Percentiles rank a stretch among this genome's conserved stretches.
phyloP scores from a whole-genome alignment of 23 red algal genomes.

The Gracilariopsis chorda region DNA sequence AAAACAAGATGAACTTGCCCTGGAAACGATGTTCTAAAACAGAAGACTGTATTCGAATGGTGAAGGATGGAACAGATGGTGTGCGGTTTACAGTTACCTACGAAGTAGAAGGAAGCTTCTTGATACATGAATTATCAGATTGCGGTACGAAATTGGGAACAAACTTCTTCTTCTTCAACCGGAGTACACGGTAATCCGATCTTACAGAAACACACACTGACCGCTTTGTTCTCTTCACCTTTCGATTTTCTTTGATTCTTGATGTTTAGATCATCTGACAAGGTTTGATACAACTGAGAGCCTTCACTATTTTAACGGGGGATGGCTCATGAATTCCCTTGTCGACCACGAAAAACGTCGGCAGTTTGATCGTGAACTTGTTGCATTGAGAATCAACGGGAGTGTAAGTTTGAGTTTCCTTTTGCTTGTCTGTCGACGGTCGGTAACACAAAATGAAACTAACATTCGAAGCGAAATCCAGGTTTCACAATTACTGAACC shows the following conservation, averaged over 20 bases:
- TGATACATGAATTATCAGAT: not conserved
- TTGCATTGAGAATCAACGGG: conserved; percentile 5
- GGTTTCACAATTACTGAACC: too few species aligned
- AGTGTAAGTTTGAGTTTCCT: not conserved
- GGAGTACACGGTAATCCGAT: not conserved
- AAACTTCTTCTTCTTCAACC: too few species aligned
- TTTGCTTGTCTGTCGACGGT: too few species aligned
- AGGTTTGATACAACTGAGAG: conserved; percentile 19
- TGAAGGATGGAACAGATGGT: not conserved
- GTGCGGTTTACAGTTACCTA: conserved; percentile 23
- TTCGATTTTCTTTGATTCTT: not conserved
- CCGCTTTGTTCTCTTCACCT: too few species aligned
- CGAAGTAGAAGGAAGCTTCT: conserved; percentile 3
- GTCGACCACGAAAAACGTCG: not conserved
- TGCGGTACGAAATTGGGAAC: not conserved
- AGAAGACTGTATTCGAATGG: not conserved
- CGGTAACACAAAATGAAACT: too few species aligned
- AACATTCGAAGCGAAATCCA: too few species aligned
- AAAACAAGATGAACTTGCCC: not conserved
- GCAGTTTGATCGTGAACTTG: conserved; percentile 12
- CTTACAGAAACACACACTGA: too few species aligned
- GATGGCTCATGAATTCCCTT: not conserved
- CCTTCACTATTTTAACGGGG: conserved; percentile 23
- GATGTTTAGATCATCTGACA: not conserved
- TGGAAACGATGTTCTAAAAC: conserved; percentile 23